Base-by-base conservation (phyloP, 768 basidiomycete species). In the Paxillus rubicundulus region DNA sequence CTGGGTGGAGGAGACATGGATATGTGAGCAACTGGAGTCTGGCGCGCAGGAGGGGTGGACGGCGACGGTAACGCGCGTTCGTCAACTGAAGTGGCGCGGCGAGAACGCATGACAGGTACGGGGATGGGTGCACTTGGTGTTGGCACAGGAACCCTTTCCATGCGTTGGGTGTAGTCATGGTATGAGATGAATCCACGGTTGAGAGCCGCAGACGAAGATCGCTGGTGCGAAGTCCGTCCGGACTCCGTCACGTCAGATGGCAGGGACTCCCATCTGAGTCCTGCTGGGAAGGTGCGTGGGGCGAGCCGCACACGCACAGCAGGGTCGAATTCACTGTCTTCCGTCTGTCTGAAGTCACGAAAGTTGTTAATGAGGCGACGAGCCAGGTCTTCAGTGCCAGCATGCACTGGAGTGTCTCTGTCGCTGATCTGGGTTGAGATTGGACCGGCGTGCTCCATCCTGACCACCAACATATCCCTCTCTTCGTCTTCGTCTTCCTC, bases 1-100 rank as follows among this genome's bases (percentile, higher is more conserved):
- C 79, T 67, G 1, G 81, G 81, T 6, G 82, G 72, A 4, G 83
- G 80, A 2, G 82, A 82, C 24, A 82, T 80, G n/a, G 66, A 52
- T 7, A 61, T 12, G 30, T 62, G 61, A 9, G 61, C 34, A 24
- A 61, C 43, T 2, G 67, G 40, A 8, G 59, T 56, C 50, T 66
- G 65, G 44, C 60, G 65, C 2, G 61, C 30, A 1, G 63, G 67
- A 0, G 74, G 74, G 6, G 74, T 73, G 4, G 65, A 61, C 1
- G 72, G 69, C 2, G 61, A 55, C 16, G 50, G 9, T 1, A 56
- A 36, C 17, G 34, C 14, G 14, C 53, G 53, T 14, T 67, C 69
- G 16, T 71, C 67, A 30, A 42, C 27, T 5, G 47, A n/a, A 2
- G 51, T 17, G 20, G 65, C 32, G 21, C 61, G 67, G 5, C 57